A percentile compares a stretch with the other conserved stretches of the same genome.
phyloP scores from a whole-genome alignment of 73 alveolate genomes.

The Paramecium primaurelia region DNA sequence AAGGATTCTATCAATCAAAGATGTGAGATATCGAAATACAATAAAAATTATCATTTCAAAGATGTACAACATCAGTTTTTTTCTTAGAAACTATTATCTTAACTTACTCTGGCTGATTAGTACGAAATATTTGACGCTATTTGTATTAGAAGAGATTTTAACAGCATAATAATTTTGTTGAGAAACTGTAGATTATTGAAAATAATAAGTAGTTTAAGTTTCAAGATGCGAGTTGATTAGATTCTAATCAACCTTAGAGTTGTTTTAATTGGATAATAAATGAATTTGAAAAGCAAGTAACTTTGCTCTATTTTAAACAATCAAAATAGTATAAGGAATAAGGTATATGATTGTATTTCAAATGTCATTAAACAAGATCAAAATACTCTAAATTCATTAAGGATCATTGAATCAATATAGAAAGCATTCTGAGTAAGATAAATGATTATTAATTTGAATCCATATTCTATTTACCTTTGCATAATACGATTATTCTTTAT shows the following conservation, averaged over 20 bases:
- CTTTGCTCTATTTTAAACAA: not conserved
- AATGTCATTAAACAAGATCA: not conserved
- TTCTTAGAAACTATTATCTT: not conserved
- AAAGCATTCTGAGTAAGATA: not conserved
- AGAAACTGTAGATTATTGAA: not conserved
- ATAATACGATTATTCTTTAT: not conserved
- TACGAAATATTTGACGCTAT: conserved; percentile 1
- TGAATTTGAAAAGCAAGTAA: not conserved
- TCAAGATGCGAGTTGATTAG: conserved; percentile 6
- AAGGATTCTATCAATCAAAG: not conserved
- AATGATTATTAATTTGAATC: not conserved
- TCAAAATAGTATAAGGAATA: not conserved
- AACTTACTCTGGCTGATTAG: not conserved
- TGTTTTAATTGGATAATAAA: not conserved
- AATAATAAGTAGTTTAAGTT: not conserved
- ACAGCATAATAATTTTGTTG: not conserved
- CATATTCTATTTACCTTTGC: not conserved
- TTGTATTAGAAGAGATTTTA: not conserved
- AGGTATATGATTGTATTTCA: not conserved
- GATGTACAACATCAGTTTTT: not conserved
- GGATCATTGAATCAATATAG: not conserved
- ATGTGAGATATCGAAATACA: not conserved
- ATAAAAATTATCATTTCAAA: not conserved
- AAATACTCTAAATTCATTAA: not conserved
- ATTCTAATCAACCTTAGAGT: not conserved